Conservation (phyloP, 2,329 filamentous ascomycete species). For the Thyridium curvatum region DNA sequence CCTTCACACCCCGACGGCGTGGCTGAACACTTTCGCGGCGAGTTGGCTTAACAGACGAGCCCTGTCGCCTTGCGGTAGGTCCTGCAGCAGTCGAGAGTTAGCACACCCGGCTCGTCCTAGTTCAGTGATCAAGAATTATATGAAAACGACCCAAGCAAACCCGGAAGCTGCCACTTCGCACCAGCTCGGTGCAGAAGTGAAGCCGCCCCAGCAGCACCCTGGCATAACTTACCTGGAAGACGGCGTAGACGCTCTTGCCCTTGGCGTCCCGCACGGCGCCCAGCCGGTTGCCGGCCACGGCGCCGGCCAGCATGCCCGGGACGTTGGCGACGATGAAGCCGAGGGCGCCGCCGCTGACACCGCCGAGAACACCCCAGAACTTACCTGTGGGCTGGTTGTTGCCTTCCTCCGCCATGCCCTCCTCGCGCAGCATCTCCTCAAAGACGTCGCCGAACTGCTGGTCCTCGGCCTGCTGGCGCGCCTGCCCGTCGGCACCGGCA, state of each 20-base stretch:
- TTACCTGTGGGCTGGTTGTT: conserved; percentile 56
- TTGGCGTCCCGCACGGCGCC: conserved; percentile 83
- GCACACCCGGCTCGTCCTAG: not conserved
- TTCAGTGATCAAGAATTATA: too few species aligned
- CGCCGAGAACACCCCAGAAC: conserved; percentile 85
- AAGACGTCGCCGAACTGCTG: conserved; percentile 86
- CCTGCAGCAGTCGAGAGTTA: conserved; percentile 33
- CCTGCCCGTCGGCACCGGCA: conserved; percentile 27
- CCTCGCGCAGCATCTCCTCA: conserved; percentile 83
- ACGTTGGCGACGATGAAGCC: conserved; percentile 95
- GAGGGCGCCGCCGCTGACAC: conserved; percentile 78
- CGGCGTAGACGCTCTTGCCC: conserved; percentile 91
- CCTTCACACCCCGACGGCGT: conserved; percentile 55
- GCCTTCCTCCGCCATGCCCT: conserved; percentile 71
- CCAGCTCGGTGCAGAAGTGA: too few species aligned
- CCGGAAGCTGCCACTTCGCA: too few species aligned
- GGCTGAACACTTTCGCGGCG: conserved; percentile 79
- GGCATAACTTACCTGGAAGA: conserved; percentile 60
- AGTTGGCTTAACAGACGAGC: conserved; percentile 76
- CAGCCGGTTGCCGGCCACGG: conserved; percentile 87
- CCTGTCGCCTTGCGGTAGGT: conserved; percentile 77
- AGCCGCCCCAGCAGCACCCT: conserved; percentile 3
- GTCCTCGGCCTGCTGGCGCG: conserved; percentile 53
- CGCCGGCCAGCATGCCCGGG: conserved; percentile 80
- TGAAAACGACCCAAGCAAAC: too few species aligned